Evolutionary conservation across 257 asterid genomes (phyloP), one percentile per base, ranked within the genome.

Genomic region (Scutellaria barbata): DNA sequence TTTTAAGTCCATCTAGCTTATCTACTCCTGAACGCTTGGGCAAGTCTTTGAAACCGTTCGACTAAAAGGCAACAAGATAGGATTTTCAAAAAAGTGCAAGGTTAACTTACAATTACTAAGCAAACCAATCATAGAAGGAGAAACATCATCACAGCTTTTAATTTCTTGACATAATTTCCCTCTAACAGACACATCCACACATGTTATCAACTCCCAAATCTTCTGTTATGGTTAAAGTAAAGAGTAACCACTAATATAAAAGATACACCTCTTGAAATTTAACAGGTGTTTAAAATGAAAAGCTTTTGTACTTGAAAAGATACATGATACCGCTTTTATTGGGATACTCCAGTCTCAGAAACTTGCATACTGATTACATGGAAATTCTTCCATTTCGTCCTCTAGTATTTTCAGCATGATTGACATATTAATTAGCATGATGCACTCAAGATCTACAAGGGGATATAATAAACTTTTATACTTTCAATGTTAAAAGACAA

Each of bases 31-130:
- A 67, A 70, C 59, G 69, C 69, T 84, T 78, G 63, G 74, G 71
- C 71, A 74, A 68, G 55, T 76, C 73, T 75, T 76, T 79, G 39
- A 47, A 57, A 50, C 66, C 75, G 68, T 80, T 79, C 69, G 78
- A 63, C 98, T 92, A 55, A 7, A 62, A 75, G 55, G 46, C 59
- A 74, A 66, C 56, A 69, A 79, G 57, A 59, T 52, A 66, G 59
- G 61, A 46, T 51, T 50, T 64, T 53, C 66, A 72, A 65, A 11
- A 4, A 70, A 55, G 65, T 2, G 69, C 39, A 74, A 68, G 69
- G 47, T 67, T 42, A 70, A 57, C 72, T 66, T 39, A 70, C 33
- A 63, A 52, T 66, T 17, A 63, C 54, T 10, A 68, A 50, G 48
- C 42, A 61, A 58, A 58, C 18, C 54, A 55, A 25, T 9, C 55